Conservation (phyloP, 768 basidiomycete species). For the Nidularia pulvinata region DNA sequence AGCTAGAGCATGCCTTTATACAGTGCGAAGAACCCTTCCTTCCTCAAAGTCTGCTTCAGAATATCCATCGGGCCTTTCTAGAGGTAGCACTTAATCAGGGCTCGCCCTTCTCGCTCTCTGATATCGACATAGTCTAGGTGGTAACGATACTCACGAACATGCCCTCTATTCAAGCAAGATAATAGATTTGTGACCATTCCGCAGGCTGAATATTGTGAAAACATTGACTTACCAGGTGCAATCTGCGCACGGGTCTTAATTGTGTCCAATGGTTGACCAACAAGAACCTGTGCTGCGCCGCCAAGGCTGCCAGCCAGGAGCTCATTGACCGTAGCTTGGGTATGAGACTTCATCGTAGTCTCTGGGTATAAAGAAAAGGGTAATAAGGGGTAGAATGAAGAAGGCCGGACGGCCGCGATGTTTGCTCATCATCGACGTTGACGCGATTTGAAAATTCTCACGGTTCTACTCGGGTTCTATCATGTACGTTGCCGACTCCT, state of each 20-base stretch:
- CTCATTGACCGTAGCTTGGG: conserved; percentile 71
- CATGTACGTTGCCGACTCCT: no score
- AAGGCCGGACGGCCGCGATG: no score
- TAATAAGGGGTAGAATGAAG: no score
- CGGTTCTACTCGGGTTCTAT: no score
- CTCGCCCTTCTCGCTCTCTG: neutral
- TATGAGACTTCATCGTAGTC: neutral
- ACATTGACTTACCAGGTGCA: conserved; percentile 63
- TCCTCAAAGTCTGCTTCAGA: conserved; percentile 70
- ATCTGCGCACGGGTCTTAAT: conserved; percentile 89
- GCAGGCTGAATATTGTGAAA: neutral
- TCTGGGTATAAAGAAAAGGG: no score
- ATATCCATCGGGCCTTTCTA: conserved; percentile 97
- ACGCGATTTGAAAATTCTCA: no score
- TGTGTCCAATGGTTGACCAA: conserved; percentile 92
- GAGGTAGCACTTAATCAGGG: neutral
- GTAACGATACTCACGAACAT: conserved; percentile 73
- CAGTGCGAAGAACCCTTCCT: conserved; percentile 92
- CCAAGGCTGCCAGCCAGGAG: conserved; percentile 88
- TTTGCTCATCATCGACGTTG: no score
- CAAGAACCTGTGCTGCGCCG: conserved; percentile 93
- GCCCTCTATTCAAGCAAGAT: conserved; percentile 45
- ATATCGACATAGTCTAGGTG: neutral
- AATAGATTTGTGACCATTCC: conserved; percentile 4
- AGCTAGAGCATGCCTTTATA: conserved; percentile 75